phyloP scores from a whole-genome alignment of 2,329 filamentous ascomycete genomes.

The Zymoseptoria ardabiliae region DNA sequence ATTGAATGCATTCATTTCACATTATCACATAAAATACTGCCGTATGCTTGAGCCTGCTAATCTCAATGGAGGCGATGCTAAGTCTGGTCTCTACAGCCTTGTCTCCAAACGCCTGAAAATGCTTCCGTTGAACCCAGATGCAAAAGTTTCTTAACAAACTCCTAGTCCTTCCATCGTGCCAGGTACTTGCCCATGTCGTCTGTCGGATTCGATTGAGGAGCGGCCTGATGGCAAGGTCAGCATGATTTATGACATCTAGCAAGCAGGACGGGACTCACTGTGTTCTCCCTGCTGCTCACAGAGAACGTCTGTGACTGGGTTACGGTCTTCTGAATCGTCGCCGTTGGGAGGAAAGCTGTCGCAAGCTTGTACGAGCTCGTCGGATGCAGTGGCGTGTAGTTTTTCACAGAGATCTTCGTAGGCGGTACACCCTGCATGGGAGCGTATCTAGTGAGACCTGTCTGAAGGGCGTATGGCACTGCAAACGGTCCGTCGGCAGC shows the following conservation, averaged over 20 bases:
- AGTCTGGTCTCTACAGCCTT: background rate
- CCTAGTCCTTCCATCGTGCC: conserved; percentile 52
- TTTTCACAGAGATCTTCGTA: conserved; percentile 51
- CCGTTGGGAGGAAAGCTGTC: conserved; percentile 41
- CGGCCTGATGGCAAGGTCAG: conserved; percentile 36
- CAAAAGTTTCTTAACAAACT: background rate
- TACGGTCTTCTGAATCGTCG: conserved; percentile 43
- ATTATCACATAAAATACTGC: conserved; percentile 1
- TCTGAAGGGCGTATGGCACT: conserved; percentile 50
- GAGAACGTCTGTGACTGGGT: conserved; percentile 47
- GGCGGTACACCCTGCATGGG: conserved; percentile 54
- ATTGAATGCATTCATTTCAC: background rate
- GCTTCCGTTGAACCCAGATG: background rate
- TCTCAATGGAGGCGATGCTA: background rate
- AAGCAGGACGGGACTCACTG: conserved; percentile 40
- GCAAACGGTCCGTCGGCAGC: conserved; percentile 18
- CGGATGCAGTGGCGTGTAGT: conserved; percentile 45
- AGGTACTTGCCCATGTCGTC: conserved; percentile 52
- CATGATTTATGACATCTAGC: conserved; percentile 3
- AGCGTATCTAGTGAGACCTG: conserved; percentile 52
- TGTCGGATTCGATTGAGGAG: conserved; percentile 45
- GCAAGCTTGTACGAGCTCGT: conserved; percentile 50
- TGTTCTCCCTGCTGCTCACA: conserved; percentile 49
- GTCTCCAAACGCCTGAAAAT: background rate
- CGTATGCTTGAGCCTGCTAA: background rate